Base-by-base conservation (phyloP, 164 flowering plant species). In the Umbellularia californica region DNA sequence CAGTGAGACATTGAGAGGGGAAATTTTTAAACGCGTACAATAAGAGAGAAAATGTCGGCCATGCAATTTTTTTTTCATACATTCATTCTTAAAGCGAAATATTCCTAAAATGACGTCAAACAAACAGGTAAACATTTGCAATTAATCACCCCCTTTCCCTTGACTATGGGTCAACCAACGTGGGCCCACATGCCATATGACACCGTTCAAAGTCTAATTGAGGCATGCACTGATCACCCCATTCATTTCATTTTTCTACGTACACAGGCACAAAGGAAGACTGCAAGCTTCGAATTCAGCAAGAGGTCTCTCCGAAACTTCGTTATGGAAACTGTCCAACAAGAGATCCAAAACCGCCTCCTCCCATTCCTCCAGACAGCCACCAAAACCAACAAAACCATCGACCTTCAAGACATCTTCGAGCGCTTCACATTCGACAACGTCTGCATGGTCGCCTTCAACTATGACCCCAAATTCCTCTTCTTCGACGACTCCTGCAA, bases 381-480 rank as follows among this genome's bases (percentile, higher is more conserved):
- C 0, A 22, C 87, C 88, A 27, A 65, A 4, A 69, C 72, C 1
- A 67, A 71, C 4, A 28, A 51, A 7, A 76, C 70, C 11, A 2
- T 91, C n/a, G 91, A 91, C 76, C 50, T 91, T 6, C 91, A 88
- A 64, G 89, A 87, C 67, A n/a, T 85, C 20, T 71, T 91, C 30
- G 90, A 88, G 76, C 77, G 90, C 5, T 91, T 88, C 67, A 85
- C 95, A 2, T 91, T 91, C 65, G 93, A 89, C 41, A 89, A 84
- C 41, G 79, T 89, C 0, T 89, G 93, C 68, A 86, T 83, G 30
- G 22, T 91, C 15, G 87, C 93, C 0, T 91, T 91, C 58, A 83
- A 85, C 62, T 79, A 80, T 5, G 91, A 87, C 52, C 86, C 88
- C 0, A 75, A 35, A 0, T 87, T 87, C 70, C 84, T 87, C 23